A percentile compares a stretch with the other conserved stretches of the same genome.
Evolutionary conservation across 345 rosid genomes (phyloP).

Genomic region (Eucalyptus microcorys): DNA sequence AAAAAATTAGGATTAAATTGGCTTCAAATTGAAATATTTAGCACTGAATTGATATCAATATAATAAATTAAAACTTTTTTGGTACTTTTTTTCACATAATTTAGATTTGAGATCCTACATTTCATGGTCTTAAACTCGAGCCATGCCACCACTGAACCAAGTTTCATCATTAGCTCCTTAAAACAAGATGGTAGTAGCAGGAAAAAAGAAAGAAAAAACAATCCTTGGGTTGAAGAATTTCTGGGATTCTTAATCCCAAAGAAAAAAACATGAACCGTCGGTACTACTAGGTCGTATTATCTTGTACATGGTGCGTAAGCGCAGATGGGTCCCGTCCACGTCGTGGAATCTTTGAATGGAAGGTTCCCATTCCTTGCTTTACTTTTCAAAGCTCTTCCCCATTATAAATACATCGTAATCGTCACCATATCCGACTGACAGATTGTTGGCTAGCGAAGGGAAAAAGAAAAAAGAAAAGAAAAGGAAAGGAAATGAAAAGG

Average conservation of each 20-base stretch:
- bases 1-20: no score
- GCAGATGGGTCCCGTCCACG: not conserved
- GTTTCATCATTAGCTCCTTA: not conserved
- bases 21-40: no score
- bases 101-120: not conserved
- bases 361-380: not conserved
- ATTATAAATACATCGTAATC: not conserved
- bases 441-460: no score
- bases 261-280: not conserved
- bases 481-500: no score
- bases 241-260: not conserved
- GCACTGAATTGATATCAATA: no score
- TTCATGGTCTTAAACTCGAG: not conserved
- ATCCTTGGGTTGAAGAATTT: not conserved
- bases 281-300: not conserved
- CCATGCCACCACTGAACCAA: not conserved
- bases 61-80: no score
- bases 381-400: not conserved
- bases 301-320: not conserved
- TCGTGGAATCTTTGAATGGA: not conserved
- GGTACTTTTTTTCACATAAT: no score
- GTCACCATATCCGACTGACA: rapidly evolving
- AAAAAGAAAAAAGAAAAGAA: no score
- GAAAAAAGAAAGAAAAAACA: no score
- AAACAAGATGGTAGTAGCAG: not conserved